A percentile compares a stretch with the other conserved stretches of the same genome.
Conservation (phyloP, 1,284 basidiomycete genomes). For the Ustilago tritici region DNA sequence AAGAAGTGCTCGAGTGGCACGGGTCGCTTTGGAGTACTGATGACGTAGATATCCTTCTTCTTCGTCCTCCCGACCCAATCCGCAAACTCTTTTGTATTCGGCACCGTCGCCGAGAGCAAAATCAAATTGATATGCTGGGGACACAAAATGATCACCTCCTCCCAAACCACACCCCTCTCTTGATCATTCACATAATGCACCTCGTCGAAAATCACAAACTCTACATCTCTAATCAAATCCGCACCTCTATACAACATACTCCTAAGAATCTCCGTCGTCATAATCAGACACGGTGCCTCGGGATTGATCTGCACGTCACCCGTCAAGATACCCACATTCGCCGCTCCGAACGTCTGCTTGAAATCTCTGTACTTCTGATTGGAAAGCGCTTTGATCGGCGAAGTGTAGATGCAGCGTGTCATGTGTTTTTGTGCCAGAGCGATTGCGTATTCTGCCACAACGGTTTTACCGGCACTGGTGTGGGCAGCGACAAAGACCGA, state of each 20-base stretch:
- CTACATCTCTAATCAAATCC: constrained; percentile 96
- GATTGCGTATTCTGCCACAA: constrained; percentile 98
- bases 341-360: constrained; percentile 92
- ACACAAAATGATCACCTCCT: constrained; percentile 91
- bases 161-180: constrained; percentile 99
- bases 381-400: constrained; percentile 97
- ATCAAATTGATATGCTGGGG: constrained; percentile 72
- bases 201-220: constrained; percentile 99
- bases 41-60: constrained; percentile 99
- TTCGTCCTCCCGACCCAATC: constrained; percentile 99
- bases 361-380: constrained; percentile 99
- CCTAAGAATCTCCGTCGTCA: constrained; percentile 92
- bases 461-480: constrained; percentile 99
- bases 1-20: constrained; percentile 97
- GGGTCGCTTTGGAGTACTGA: constrained; percentile 94
- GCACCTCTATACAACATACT: constrained; percentile 88
- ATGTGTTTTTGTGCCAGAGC: constrained; percentile 96
- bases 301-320: constrained; percentile 99
- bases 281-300: constrained; percentile 93
- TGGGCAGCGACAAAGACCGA: constrained; percentile 99
- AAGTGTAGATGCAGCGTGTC: constrained; percentile 98
- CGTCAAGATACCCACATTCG: constrained; percentile 94
- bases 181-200: constrained; percentile 99
- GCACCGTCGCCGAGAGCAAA: constrained; percentile 94
- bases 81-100: constrained; percentile 97